A percentile compares a stretch with the other conserved stretches of the same genome.
phyloP scores from a whole-genome alignment of 192 early-diverging fungal species.

The Dimargaris verticillata region DNA sequence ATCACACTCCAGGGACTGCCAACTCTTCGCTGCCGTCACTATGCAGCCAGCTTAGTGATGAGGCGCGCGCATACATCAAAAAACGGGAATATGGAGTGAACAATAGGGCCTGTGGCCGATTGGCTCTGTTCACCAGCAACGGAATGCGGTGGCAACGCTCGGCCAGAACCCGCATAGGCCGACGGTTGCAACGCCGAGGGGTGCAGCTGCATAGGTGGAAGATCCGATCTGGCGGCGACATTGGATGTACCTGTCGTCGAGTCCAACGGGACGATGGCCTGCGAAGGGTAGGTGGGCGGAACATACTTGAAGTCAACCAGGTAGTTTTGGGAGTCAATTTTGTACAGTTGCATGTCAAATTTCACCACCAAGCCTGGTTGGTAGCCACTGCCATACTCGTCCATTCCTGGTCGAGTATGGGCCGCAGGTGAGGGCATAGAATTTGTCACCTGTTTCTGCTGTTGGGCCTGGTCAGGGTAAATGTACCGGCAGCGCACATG shows the following conservation, averaged over 20 bases:
- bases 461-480: slow-evolving; percentile 22
- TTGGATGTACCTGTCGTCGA: not conserved
- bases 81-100: slow-evolving; percentile 65
- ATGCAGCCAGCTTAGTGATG: slow-evolving; percentile 87
- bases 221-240: not conserved
- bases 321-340: slow-evolving; percentile 77
- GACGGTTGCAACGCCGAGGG: slow-evolving; percentile 19
- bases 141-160: slow-evolving; percentile 18
- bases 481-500: slow-evolving; percentile 61
- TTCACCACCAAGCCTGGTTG: slow-evolving; percentile 42
- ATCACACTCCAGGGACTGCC: no score
- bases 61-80: slow-evolving; percentile 88
- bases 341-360: slow-evolving; percentile 89
- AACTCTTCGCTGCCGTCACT: not conserved
- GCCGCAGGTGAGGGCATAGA: not conserved
- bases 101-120: slow-evolving; percentile 19
- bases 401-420: not conserved
- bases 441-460: not conserved
- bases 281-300: slow-evolving; percentile 19
- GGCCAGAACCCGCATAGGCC: slow-evolving; percentile 25
- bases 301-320: slow-evolving; percentile 93
- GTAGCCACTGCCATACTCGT: slow-evolving; percentile 12
- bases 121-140: slow-evolving; percentile 16
- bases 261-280: slow-evolving; percentile 15
- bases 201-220: slow-evolving; percentile 17